phyloP scores from a whole-genome alignment of 257 asterid species.

The Haberlea rhodopensis region DNA sequence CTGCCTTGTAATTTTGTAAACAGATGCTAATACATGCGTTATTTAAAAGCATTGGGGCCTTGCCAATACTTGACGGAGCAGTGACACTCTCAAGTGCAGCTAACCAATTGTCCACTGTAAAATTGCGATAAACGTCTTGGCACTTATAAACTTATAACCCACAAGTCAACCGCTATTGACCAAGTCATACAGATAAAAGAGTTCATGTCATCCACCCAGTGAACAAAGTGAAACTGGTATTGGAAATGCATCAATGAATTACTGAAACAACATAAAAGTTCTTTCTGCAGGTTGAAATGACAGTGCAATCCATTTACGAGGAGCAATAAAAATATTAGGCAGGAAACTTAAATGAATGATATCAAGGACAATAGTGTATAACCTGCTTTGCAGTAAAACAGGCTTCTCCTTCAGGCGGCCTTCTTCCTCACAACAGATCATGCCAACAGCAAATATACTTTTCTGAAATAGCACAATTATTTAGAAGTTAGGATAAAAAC shows the following conservation, averaged over 20 bases:
- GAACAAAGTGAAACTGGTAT: conserved; percentile 11
- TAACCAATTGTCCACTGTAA: conserved; percentile 6
- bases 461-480: conserved; percentile 44
- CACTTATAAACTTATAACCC: not conserved
- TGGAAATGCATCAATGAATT: conserved; percentile 4
- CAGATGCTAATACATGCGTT: not conserved
- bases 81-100: not conserved
- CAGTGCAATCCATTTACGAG: conserved; percentile 7
- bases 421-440: conserved; percentile 98
- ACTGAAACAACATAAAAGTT: conserved; percentile 14
- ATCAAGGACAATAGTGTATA: conserved; percentile 19
- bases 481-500: conserved; percentile 23
- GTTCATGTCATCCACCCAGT: conserved; percentile 2
- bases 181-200: not conserved
- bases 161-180: conserved; percentile 9
- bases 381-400: conserved; percentile 90
- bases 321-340: conserved; percentile 15
- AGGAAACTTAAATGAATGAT: conserved; percentile 15
- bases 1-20: not conserved
- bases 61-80: conserved; percentile 9
- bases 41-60: conserved; percentile 5
- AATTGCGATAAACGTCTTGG: conserved; percentile 4
- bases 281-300: conserved; percentile 13
- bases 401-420: conserved; percentile 97
- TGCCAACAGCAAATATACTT: conserved; percentile 86